phyloP scores from a whole-genome alignment of 2,329 filamentous ascomycete species.

The Trichothecium roseum region DNA sequence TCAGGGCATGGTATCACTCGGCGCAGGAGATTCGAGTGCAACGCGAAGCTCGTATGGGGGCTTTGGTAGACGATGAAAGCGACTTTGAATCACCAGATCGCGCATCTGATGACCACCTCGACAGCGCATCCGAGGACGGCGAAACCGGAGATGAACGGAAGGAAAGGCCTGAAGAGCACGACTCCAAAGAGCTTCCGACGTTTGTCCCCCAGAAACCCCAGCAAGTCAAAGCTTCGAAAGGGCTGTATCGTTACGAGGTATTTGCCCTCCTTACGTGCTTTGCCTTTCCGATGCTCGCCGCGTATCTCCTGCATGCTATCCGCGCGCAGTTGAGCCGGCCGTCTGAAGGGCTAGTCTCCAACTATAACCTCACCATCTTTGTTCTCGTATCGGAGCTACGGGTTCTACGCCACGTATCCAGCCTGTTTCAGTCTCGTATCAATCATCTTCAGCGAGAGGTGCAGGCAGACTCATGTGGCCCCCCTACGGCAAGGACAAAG shows the following conservation, averaged over 20 bases:
- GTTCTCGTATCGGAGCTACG: constrained; percentile 77
- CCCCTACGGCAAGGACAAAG: constrained; percentile 11
- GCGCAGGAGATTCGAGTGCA: constrained; percentile 52
- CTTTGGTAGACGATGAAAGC: constrained; percentile 34
- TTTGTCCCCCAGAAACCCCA: constrained; percentile 8
- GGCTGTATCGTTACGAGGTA: constrained; percentile 66
- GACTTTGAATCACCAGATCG: constrained; percentile 22
- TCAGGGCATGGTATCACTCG: constrained; percentile 63
- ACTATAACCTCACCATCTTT: constrained; percentile 90
- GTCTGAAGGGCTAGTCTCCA: constrained; percentile 78
- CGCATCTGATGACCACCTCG: constrained; percentile 16
- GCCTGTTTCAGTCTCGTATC: constrained; percentile 68
- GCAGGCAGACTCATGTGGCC: constrained; percentile 34
- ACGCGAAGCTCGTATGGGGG: constrained; percentile 31
- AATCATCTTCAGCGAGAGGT: constrained; percentile 72
- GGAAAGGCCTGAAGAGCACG: constrained; percentile 4
- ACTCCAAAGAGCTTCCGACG: constrained; percentile 7
- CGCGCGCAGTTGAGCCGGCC: constrained; percentile 71
- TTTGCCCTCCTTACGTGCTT: constrained; percentile 72
- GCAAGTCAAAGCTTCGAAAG: constrained; percentile 36
- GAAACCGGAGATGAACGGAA: constrained; percentile 6
- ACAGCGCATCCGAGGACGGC: constrained; percentile 36
- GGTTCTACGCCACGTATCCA: constrained; percentile 71
- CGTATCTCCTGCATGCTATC: constrained; percentile 74
- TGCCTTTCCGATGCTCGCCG: constrained; percentile 64